Evolutionary conservation across 768 basidiomycete species (phyloP).

Genomic region (Rhizopogon vinicolor): DNA sequence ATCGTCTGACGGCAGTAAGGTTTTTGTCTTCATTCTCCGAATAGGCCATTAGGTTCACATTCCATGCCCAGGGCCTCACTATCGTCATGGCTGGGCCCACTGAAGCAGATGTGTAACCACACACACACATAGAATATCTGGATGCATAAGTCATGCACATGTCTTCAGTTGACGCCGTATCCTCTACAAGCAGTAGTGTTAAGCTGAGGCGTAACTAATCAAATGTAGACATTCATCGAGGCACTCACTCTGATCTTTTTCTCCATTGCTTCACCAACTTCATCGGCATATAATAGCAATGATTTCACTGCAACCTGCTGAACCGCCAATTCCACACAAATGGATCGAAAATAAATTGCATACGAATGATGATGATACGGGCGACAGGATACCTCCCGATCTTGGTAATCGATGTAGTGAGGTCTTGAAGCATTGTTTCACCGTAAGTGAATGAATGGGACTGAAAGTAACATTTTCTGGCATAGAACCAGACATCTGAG

Average conservation of each 20-base stretch:
- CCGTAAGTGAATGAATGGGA: no score
- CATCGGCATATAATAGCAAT: neutral
- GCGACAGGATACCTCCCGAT: no score
- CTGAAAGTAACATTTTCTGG: no score
- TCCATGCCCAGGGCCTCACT: constrained; percentile 17
- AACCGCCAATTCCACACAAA: neutral
- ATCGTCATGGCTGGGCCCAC: constrained; percentile 14
- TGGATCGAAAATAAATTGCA: neutral
- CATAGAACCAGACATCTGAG: no score
- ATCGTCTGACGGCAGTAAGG: constrained; percentile 6
- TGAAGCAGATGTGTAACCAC: constrained; percentile 12
- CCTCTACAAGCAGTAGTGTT: constrained; percentile 3
- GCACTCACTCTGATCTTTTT: neutral
- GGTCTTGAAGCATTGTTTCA: no score
- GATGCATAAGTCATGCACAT: constrained; percentile 14
- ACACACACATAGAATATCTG: constrained; percentile 14
- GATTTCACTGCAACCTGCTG: neutral
- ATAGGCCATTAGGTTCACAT: constrained; percentile 11
- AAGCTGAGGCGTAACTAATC: no score
- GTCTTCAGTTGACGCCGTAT: constrained; percentile 15
- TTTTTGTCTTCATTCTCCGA: neutral
- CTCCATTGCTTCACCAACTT: neutral
- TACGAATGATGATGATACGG: neutral
- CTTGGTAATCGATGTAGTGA: no score
- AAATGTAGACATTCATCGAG: neutral